Evolutionary conservation across 1,284 basidiomycete genomes (phyloP), one percentile per base, ranked within the genome.

Genomic region (Austroboletus niveus): DNA sequence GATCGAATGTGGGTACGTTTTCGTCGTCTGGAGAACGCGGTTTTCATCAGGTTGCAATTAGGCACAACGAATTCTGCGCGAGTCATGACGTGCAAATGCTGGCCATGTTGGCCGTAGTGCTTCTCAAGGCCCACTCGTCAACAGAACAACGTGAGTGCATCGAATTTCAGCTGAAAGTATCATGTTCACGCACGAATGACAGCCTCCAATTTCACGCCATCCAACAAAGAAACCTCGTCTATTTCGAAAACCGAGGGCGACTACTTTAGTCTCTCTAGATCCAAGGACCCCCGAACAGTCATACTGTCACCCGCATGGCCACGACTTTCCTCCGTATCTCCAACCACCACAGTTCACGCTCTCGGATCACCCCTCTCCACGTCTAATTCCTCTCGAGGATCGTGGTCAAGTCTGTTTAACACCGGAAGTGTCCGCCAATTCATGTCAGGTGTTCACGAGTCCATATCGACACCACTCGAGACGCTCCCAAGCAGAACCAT

Each of bases 1-100:
- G 65, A 65, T 47, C 69, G 66, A 59, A 51, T 83, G 81, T 81
- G 49, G 59, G 79, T 72, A 36, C 32, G 53, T 47, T 57, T 34
- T 45, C 12, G 34, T 46, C 47, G 11, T 36, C 24, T 24, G 6
- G 11, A 30, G 40, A 35, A 30, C 20, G 8, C 9, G 15, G 27
- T 51, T 65, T 53, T 62, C 31, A 68, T 41, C 15, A 3, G 32
- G 20, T 52, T 51, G 10, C 20, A 22, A 17, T 17, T 39, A 93
- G 89, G 53, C 85, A 92, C 57, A 61, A 70, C 1, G 79, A 88
- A 54, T 75, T 92, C 32, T 77, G 81, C 7, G 75, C 74, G 24
- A 74, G 75, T 30, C 87, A 82, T 58, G 91, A 95, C 62, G 68
- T 93, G 1, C 91, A 94, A 61, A 86, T 92, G 75, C 75, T 95